These are phyloP conservation scores for Mycena indigotica DNA, from an alignment of 768 basidiomycete species.

Conservation along the genomic window DNA sequence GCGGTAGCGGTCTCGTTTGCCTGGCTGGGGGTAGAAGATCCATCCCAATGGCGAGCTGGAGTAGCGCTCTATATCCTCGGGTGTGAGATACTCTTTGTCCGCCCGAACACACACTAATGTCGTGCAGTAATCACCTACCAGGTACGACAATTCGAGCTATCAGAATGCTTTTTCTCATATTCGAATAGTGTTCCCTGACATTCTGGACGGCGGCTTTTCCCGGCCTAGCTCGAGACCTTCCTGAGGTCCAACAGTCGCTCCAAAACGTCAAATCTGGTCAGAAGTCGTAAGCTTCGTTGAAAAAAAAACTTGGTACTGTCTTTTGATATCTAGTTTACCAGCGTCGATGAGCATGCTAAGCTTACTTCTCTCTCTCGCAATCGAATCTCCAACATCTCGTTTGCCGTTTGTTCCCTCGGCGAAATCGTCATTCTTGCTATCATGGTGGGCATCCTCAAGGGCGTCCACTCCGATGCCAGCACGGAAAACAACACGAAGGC, in stretches of 20 bases:
- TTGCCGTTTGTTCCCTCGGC: slow-evolving; percentile 67
- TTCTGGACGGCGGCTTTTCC: slow-evolving; percentile 88
- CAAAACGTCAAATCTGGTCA: slow-evolving; percentile 38
- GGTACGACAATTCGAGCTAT: slow-evolving; percentile 31
- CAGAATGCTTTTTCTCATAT: background rate
- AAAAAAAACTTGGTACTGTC: background rate
- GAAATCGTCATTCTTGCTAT: slow-evolving; percentile 70
- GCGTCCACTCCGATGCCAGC: slow-evolving; percentile 58
- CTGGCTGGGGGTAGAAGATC: slow-evolving; percentile 74
- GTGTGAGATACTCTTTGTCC: slow-evolving; percentile 42
- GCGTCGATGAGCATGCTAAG: slow-evolving; percentile 51
- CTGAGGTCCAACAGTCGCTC: slow-evolving; percentile 62
- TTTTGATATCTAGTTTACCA: slow-evolving; percentile 17
- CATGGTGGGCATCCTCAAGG: slow-evolving; percentile 77
- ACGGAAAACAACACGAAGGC: slow-evolving; percentile 74
- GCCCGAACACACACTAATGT: slow-evolving; percentile 1
- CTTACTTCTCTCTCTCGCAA: slow-evolving; percentile 70
- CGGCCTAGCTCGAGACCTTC: slow-evolving; percentile 68
- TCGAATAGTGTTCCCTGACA: slow-evolving; percentile 61
- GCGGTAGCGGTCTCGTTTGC: slow-evolving; percentile 72
- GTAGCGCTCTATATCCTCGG: slow-evolving; percentile 66
- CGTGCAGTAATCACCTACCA: slow-evolving; percentile 70
- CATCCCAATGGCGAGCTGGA: slow-evolving; percentile 64
- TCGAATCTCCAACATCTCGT: slow-evolving; percentile 74
- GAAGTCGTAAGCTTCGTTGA: slow-evolving; percentile 45